phyloP scores from a whole-genome alignment of 164 flowering plant genomes.

The Chimonanthus praecox region DNA sequence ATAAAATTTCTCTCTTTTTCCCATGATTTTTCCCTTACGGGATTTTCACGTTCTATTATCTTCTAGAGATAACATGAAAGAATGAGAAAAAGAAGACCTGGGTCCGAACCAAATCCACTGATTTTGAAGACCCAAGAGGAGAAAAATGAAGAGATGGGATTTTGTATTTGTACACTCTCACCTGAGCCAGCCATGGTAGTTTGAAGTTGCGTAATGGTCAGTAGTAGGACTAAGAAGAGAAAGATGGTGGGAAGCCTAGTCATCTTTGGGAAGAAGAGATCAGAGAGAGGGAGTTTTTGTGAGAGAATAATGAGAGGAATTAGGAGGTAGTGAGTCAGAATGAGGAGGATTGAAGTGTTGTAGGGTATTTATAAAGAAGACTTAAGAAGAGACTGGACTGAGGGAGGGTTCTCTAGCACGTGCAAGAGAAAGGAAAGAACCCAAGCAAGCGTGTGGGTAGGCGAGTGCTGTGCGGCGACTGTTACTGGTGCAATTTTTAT shows the following conservation, averaged over 20 bases:
- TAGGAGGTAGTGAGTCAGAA: background rate
- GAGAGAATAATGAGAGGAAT: background rate
- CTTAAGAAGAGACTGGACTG: background rate
- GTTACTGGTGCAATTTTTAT: too few species aligned
- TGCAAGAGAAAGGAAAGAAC: background rate
- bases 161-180: constrained; percentile 9
- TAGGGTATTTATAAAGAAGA: background rate
- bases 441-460: background rate
- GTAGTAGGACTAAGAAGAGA: constrained; percentile 30
- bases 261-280: constrained; percentile 15
- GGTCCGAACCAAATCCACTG: background rate
- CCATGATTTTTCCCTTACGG: too few species aligned
- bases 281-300: background rate
- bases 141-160: background rate
- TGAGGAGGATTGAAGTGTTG: background rate
- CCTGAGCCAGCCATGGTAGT: constrained; percentile 34
- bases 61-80: too few species aligned
- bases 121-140: background rate
- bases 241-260: constrained; percentile 14
- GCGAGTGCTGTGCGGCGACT: too few species aligned
- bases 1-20: too few species aligned
- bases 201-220: constrained; percentile 34
- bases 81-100: background rate
- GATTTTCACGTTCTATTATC: too few species aligned
- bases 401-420: background rate